Base-by-base conservation (phyloP, 352 stramenopile species). In the Peronospora farinosa region DNA sequence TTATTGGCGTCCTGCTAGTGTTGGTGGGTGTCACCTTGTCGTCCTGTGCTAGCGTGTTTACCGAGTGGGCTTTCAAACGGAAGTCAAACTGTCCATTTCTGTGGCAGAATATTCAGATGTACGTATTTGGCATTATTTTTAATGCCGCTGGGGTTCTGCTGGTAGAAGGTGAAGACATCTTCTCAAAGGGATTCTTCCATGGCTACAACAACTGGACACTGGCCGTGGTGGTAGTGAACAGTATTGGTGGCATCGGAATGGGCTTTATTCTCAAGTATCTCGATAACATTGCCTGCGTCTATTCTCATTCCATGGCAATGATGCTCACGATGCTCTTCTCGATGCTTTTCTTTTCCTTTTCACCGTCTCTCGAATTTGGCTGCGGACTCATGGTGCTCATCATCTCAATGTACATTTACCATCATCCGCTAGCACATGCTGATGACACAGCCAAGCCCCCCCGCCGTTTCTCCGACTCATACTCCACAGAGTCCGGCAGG, bases 211-310 rank as follows among this genome's bases (percentile, higher is more conserved):
- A 63, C 11, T 94, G 80, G 80, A 91, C 80, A n/a, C 32, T 78
- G 27, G 73, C 78, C 2, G 80, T 90, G 35, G 74, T 94, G 30
- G 59, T 72, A 6, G 75, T 91, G 35, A 85, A 92, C 62, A 87
- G 72, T 33, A 58, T 86, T 33, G 77, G 63, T 27, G 83, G 83
- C 31, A 79, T 94, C 46, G 78, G 63, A 32, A 84, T 92, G 65
- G 80, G 76, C 37, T 68, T 84, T 25, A 87, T 94, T 44, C 67
- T 94, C 49, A 92, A 92, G 61, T 94, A 80, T 53, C 44, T 94
- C n/a, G 83, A 94, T 78, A 94, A 94, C 57, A 94, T 94, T n/a
- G 83, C 79, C 30, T 86, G 74, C 47, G 78, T 92, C 5, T 92
- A 89, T 64, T 77, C 78, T 15, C 83, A 94, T 47, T 81, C 79